Evolutionary conservation across 352 stramenopile genomes (phyloP).

Genomic region (Aphanomyces cochlioides): DNA sequence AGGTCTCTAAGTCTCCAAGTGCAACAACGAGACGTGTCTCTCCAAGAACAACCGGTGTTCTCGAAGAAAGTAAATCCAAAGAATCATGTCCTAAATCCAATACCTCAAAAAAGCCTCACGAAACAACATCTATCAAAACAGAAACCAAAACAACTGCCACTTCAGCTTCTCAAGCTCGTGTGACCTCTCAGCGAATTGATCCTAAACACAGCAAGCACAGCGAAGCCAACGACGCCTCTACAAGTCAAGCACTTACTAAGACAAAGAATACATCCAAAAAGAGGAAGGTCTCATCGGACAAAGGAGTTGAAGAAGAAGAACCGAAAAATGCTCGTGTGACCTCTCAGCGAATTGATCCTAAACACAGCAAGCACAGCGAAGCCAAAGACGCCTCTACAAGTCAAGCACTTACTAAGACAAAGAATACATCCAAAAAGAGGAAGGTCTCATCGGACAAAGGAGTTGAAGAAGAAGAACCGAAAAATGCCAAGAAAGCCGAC

Average conservation of each 20-base stretch:
- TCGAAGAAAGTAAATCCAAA: too few relatives aligned
- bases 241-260: constrained; percentile 3
- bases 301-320: constrained; percentile 2
- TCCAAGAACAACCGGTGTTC: too few relatives aligned
- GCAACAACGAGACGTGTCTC: too few relatives aligned
- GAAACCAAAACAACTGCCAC: too few relatives aligned
- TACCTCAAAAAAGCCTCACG: too few relatives aligned
- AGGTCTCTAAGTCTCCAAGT: background rate
- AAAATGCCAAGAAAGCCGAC: too few relatives aligned
- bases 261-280: background rate
- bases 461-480: background rate
- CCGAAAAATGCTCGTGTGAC: background rate
- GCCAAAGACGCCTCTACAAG: background rate
- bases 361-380: background rate
- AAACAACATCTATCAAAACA: too few relatives aligned
- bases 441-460: background rate
- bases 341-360: background rate
- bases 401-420: background rate
- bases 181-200: background rate
- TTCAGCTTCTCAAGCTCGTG: background rate
- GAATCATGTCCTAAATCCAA: too few relatives aligned
- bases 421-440: background rate
- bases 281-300: background rate
- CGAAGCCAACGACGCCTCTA: background rate
- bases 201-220: background rate